Evolutionary conservation across 768 basidiomycete species (phyloP).

Genomic region (Mrakia frigida): DNA sequence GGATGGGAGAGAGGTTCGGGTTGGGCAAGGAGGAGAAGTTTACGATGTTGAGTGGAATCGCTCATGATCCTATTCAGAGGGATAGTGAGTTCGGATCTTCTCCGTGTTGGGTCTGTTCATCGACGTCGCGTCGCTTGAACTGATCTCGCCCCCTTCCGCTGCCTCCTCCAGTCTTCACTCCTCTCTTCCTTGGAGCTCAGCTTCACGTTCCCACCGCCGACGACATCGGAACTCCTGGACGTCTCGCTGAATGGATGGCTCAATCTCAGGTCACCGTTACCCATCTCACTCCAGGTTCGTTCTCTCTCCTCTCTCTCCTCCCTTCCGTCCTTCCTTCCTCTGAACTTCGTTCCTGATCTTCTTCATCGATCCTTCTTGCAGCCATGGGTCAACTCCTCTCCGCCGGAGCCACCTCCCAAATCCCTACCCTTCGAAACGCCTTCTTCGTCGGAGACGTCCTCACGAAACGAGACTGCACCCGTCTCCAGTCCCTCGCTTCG

Average conservation of each 20-base stretch:
- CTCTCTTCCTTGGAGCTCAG: conserved; percentile 91
- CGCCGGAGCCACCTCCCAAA: conserved; percentile 72
- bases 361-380: neutral
- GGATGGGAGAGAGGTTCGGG: conserved; percentile 89
- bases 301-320: neutral
- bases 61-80: conserved; percentile 97
- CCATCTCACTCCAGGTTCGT: conserved; percentile 72
- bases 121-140: neutral
- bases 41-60: conserved; percentile 98
- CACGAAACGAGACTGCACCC: conserved; percentile 93
- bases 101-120: neutral
- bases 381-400: conserved; percentile 99
- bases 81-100: conserved; percentile 60
- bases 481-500: conserved; percentile 82
- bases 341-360: neutral
- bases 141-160: neutral
- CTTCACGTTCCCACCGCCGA: conserved; percentile 94
- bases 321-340: neutral
- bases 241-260: conserved; percentile 98
- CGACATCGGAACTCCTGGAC: conserved; percentile 93
- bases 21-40: conserved; percentile 71
- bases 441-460: conserved; percentile 99
- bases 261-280: conserved; percentile 85
- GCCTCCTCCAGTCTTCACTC: conserved; percentile 78
- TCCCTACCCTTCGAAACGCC: conserved; percentile 78